Evolutionary conservation across 2,329 filamentous ascomycete genomes (phyloP).

Genomic region (Xylaria sp.): DNA sequence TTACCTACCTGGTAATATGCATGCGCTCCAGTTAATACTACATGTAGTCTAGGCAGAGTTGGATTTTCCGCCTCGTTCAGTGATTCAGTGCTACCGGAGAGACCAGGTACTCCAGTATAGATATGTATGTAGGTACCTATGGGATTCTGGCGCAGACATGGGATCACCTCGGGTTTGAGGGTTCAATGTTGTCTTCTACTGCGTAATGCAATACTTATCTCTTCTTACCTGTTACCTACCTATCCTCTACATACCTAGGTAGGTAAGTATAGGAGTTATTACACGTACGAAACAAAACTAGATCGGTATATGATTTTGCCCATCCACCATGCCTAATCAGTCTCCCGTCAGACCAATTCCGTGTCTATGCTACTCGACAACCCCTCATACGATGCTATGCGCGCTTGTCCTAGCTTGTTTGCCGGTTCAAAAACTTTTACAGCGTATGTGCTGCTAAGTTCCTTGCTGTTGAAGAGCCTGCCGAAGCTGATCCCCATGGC

Average conservation of each 20-base stretch:
- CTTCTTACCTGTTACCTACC: neutral
- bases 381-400: constrained; percentile 21
- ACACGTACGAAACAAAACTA: neutral
- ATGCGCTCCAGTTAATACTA: constrained; percentile 4
- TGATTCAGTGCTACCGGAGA: neutral
- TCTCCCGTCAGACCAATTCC: constrained; percentile 24
- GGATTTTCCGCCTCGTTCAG: constrained; percentile 1
- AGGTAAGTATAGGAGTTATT: neutral
- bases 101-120: neutral
- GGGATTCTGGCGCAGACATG: neutral
- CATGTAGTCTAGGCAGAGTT: neutral
- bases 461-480: constrained; percentile 16
- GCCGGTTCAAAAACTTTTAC: neutral
- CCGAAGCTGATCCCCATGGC: neutral
- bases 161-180: neutral
- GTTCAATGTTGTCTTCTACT: neutral
- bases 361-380: constrained; percentile 27
- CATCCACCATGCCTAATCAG: constrained; percentile 19
- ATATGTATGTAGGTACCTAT: neutral
- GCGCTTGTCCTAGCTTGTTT: constrained; percentile 7
- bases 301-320: constrained; percentile 10
- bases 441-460: neutral
- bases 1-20: neutral
- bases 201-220: neutral
- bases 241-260: neutral